A percentile compares a stretch with the other conserved stretches of the same genome.
Evolutionary conservation across 352 stramenopile genomes (phyloP).

Genomic region (Proteromonas lacertae): DNA sequence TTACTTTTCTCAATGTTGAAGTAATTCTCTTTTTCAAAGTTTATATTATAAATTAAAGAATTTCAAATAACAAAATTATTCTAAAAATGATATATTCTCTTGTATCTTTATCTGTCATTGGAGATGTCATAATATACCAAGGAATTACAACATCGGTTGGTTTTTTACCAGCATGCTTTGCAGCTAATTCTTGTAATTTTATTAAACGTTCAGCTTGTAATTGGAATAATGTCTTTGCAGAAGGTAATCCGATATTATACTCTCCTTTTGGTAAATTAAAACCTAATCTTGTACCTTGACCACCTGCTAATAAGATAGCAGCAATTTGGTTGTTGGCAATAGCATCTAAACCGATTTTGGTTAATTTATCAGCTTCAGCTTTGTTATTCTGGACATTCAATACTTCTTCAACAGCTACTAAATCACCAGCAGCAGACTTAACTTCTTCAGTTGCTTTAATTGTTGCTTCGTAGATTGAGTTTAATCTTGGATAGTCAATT

Average conservation of each 20-base stretch:
- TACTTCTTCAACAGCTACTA: too few species aligned
- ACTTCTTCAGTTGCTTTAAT: too few species aligned
- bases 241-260: conserved; percentile 54
- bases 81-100: too few species aligned
- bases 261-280: conserved; percentile 68
- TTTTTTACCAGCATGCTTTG: neutral
- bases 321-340: conserved; percentile 45
- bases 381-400: too few species aligned
- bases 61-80: conserved; percentile 79
- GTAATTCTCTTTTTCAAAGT: conserved; percentile 44
- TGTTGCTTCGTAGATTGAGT: too few species aligned
- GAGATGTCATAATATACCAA: too few species aligned
- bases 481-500: too few species aligned
- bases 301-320: conserved; percentile 59
- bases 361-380: too few species aligned
- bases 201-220: conserved; percentile 55
- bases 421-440: too few species aligned
- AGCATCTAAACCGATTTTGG: conserved; percentile 23
- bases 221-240: conserved; percentile 57
- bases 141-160: conserved; percentile 9
- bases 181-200: conserved; percentile 19
- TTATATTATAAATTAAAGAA: conserved; percentile 46
- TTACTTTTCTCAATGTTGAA: conserved; percentile 52
- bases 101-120: too few species aligned
- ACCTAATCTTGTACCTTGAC: conserved; percentile 77